phyloP scores from a whole-genome alignment of 2,329 filamentous ascomycete species.

The Teratosphaeria viscida region DNA sequence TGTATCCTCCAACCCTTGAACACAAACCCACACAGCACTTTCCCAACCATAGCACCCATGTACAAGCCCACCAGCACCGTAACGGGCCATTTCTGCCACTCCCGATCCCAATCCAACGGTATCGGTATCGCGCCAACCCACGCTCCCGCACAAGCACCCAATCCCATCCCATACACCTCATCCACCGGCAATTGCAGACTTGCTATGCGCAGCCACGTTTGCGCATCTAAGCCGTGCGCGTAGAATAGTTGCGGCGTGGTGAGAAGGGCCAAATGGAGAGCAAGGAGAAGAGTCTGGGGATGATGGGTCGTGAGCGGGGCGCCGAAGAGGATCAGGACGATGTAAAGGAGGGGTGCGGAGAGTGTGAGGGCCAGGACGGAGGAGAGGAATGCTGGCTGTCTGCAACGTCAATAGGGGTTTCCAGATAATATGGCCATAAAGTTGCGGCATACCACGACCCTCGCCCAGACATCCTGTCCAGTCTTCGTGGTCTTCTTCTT shows the following conservation, averaged over 20 bases:
- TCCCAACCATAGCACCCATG: slow-evolving; percentile 63
- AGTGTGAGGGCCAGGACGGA: slow-evolving; percentile 49
- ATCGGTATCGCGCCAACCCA: slow-evolving; percentile 95
- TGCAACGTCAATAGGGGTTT: slow-evolving; percentile 2
- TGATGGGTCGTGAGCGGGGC: slow-evolving; percentile 78
- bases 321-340: slow-evolving; percentile 74
- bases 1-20: slow-evolving; percentile 37
- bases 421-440: background rate
- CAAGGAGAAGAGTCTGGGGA: slow-evolving; percentile 66
- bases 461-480: slow-evolving; percentile 31
- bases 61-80: slow-evolving; percentile 81
- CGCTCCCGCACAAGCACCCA: slow-evolving; percentile 70
- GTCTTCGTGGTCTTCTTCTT: slow-evolving; percentile 46
- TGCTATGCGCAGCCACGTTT: slow-evolving; percentile 60
- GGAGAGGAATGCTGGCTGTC: slow-evolving; percentile 39
- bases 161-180: slow-evolving; percentile 68
- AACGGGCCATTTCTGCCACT: slow-evolving; percentile 97
- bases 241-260: slow-evolving; percentile 74
- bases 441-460: slow-evolving; percentile 32
- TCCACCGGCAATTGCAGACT: slow-evolving; percentile 65
- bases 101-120: slow-evolving; percentile 94
- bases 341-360: slow-evolving; percentile 46
- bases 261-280: slow-evolving; percentile 71
- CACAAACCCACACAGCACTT: slow-evolving; percentile 45
- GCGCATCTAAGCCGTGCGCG: slow-evolving; percentile 64